Conservation (phyloP, 1,139 yeast genomes). For the Geotrichum aggregatum region DNA sequence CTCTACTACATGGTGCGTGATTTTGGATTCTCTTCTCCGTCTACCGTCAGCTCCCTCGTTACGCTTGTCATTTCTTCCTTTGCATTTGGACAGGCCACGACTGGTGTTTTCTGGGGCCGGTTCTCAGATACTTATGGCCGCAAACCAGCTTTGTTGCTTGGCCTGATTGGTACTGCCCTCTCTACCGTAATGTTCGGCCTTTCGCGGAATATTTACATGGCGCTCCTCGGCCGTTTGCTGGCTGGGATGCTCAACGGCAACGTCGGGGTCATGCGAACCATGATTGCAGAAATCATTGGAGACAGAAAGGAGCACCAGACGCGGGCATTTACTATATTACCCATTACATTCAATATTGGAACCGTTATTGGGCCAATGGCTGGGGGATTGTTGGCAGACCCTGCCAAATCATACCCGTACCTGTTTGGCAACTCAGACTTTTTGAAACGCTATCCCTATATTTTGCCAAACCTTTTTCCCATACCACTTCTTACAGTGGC, state of each 20-base stretch:
- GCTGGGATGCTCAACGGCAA: constrained; percentile 59
- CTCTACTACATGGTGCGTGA: constrained; percentile 59
- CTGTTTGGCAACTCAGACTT: constrained; percentile 27
- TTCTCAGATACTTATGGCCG: constrained; percentile 53
- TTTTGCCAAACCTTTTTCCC: constrained; percentile 57
- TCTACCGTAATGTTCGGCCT: constrained; percentile 52
- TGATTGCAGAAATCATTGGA: constrained; percentile 55
- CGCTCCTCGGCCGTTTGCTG: constrained; percentile 48
- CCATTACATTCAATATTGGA: constrained; percentile 56
- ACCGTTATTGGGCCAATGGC: constrained; percentile 50
- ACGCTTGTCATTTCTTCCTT: constrained; percentile 52
- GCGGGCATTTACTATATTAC: constrained; percentile 55
- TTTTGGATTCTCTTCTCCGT: constrained; percentile 50
- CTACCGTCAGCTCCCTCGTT: constrained; percentile 48
- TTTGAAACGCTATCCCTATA: constrained; percentile 50
- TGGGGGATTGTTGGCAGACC: constrained; percentile 39
- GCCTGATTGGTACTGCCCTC: constrained; percentile 49
- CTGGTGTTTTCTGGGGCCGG: constrained; percentile 56
- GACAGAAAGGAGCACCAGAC: constrained; percentile 54
- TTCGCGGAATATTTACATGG: constrained; percentile 48
- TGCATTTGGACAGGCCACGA: constrained; percentile 51
- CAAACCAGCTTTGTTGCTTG: constrained; percentile 49
- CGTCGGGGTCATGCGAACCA: constrained; percentile 55
- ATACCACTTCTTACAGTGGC: constrained; percentile 40
- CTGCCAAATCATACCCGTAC: constrained; percentile 32